A percentile compares a stretch with the other conserved stretches of the same genome.
Evolutionary conservation across 345 rosid genomes (phyloP).

Genomic region (Ceriops zippeliana): DNA sequence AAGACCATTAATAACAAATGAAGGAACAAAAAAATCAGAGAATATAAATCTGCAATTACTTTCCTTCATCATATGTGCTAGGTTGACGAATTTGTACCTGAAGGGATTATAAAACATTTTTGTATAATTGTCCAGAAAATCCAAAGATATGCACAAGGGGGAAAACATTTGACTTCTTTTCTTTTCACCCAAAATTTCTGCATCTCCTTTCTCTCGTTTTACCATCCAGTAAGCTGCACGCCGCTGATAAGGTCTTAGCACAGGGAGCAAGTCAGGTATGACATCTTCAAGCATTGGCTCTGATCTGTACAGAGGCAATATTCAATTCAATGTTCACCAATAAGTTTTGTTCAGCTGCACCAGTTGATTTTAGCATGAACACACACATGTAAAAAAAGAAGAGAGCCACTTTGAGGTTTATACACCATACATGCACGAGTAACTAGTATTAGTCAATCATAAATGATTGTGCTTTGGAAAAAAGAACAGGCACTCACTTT

Average conservation of each 20-base stretch:
- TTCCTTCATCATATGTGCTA: slow-evolving; percentile 3
- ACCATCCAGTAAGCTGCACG: slow-evolving; percentile 98
- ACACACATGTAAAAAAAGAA: too few species aligned
- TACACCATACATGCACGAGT: not conserved
- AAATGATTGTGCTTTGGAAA: not conserved
- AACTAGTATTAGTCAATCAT: slow-evolving; percentile 6
- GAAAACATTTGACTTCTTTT: slow-evolving; percentile 49
- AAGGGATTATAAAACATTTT: slow-evolving; percentile 91
- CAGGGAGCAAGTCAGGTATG: slow-evolving; percentile 67
- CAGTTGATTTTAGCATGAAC: too few species aligned
- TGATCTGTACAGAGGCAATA: slow-evolving; percentile 40
- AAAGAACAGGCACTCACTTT: slow-evolving; percentile 53
- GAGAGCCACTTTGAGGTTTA: not conserved
- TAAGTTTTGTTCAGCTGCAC: too few species aligned
- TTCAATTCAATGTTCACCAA: not conserved
- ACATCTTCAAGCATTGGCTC: slow-evolving; percentile 60
- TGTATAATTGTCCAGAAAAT: slow-evolving; percentile 58
- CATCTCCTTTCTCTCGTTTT: slow-evolving; percentile 69
- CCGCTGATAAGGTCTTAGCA: slow-evolving; percentile 83
- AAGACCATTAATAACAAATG: not conserved
- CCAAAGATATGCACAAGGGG: slow-evolving; percentile 64
- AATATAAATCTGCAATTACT: not conserved
- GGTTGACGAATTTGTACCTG: slow-evolving; percentile 46
- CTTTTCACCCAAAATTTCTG: slow-evolving; percentile 28
- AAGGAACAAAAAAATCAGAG: slow-evolving; percentile 5